A percentile compares a stretch with the other conserved stretches of the same genome.
Evolutionary conservation across 2,329 filamentous ascomycete genomes (phyloP).

Genomic region (Chalaropsis thielavioides): DNA sequence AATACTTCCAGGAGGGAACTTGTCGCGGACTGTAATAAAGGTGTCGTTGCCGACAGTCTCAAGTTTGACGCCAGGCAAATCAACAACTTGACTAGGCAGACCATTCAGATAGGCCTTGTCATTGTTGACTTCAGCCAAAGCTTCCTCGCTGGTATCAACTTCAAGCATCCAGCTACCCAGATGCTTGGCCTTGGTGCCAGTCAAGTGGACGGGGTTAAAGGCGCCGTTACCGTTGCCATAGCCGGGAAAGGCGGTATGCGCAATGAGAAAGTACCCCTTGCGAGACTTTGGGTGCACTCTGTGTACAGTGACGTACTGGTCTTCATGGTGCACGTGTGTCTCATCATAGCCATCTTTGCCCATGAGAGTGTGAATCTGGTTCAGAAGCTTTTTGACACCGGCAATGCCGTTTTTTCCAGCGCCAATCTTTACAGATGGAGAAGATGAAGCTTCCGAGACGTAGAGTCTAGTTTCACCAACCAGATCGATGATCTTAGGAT

Average conservation of each 20-base stretch:
- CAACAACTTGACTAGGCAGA: conserved; percentile 66
- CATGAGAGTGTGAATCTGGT: conserved; percentile 91
- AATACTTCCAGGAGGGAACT: conserved; percentile 86
- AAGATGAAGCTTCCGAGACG: conserved; percentile 56
- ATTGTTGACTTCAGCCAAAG: conserved; percentile 46
- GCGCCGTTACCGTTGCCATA: conserved; percentile 72
- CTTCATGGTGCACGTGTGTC: conserved; percentile 91
- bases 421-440: conserved; percentile 44
- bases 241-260: conserved; percentile 88
- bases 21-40: conserved; percentile 62
- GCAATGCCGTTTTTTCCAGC: conserved; percentile 74
- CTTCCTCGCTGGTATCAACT: conserved; percentile 62
- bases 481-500: conserved; percentile 82
- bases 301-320: conserved; percentile 92
- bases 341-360: conserved; percentile 88
- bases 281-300: conserved; percentile 82
- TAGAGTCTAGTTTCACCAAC: conserved; percentile 81
- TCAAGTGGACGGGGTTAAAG: conserved; percentile 64
- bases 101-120: conserved; percentile 64
- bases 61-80: conserved; percentile 58
- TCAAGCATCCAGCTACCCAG: conserved; percentile 87
- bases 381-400: conserved; percentile 79
- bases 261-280: conserved; percentile 89
- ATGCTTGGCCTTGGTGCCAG: conserved; percentile 70
- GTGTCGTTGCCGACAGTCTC: conserved; percentile 61